Evolutionary conservation across 352 stramenopile genomes (phyloP).

Genomic region (Aphanomyces astaci): DNA sequence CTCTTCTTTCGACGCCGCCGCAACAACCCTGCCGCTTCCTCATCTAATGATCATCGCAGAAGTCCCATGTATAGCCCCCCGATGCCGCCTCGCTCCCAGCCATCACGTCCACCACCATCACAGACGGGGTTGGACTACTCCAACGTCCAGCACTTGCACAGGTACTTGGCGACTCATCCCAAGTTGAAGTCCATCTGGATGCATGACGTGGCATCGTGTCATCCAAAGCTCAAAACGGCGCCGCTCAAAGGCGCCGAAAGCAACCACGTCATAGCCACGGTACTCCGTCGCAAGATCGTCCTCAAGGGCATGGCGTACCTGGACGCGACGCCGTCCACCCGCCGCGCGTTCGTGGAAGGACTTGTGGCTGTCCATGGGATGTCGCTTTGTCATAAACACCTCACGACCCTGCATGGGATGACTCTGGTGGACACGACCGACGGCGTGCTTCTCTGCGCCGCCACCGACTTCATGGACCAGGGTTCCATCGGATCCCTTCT

Average conservation of each 20-base stretch:
- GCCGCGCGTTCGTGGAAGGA: background rate
- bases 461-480: conserved; percentile 9
- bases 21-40: background rate
- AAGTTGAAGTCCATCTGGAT: conserved; percentile 16
- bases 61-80: no score
- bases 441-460: background rate
- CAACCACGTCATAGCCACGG: background rate
- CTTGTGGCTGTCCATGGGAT: background rate
- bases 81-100: no score
- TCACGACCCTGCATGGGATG: conserved; percentile 13
- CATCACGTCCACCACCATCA: background rate
- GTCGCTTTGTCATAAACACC: background rate
- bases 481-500: conserved; percentile 19
- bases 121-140: background rate
- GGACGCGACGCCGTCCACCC: background rate
- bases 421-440: background rate
- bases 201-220: background rate
- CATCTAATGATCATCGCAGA: background rate
- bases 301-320: conserved; percentile 21
- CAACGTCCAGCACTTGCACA: background rate
- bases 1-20: background rate
- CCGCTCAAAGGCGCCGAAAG: conserved; percentile 6
- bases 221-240: conserved; percentile 12
- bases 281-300: background rate
- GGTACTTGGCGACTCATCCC: background rate